Conservation (phyloP, 306 rosid species). For the Ammopiptanthus mongolicus region DNA sequence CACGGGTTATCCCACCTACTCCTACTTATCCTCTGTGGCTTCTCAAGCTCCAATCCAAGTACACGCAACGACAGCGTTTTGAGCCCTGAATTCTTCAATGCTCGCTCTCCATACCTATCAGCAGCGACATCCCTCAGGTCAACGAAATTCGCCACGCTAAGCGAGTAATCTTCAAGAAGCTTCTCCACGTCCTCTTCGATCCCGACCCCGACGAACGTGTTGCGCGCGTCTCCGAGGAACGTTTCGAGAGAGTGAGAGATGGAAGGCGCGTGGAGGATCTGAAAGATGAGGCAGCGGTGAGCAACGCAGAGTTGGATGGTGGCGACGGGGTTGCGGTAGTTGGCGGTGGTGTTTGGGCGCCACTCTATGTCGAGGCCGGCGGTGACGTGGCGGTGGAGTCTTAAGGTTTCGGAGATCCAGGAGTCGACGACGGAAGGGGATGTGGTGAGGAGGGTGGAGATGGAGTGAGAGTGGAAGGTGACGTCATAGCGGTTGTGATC, state of each 20-base stretch:
- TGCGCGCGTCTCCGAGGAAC: not conserved
- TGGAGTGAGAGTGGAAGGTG: constrained; percentile 4
- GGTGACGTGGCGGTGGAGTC: too few relatives aligned
- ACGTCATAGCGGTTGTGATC: constrained; percentile 30
- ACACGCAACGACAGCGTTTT: too few relatives aligned
- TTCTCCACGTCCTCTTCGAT: constrained; percentile 26
- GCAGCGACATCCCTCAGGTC: too few relatives aligned
- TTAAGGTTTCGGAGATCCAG: constrained; percentile 31
- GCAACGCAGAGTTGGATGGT: too few relatives aligned
- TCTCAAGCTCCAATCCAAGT: too few relatives aligned
- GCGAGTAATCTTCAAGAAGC: constrained; percentile 11
- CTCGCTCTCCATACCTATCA: too few relatives aligned
- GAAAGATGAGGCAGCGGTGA: not conserved
- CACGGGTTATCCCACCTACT: constrained; percentile 24
- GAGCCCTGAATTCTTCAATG: too few relatives aligned
- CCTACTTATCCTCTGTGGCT: not conserved
- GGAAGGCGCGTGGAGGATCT: constrained; percentile 20
- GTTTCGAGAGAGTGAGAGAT: constrained; percentile 4
- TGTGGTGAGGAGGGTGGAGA: constrained; percentile 28
- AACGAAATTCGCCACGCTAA: not conserved
- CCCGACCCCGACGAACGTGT: constrained; percentile 36
- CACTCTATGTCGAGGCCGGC: too few relatives aligned
- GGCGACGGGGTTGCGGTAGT: too few relatives aligned
- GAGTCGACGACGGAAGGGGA: constrained; percentile 22
- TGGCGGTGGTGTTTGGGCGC: too few relatives aligned